Evolutionary conservation across 2,329 filamentous ascomycete genomes (phyloP), one percentile per base, ranked within the genome.

Genomic region (Mariannaea elegans): DNA sequence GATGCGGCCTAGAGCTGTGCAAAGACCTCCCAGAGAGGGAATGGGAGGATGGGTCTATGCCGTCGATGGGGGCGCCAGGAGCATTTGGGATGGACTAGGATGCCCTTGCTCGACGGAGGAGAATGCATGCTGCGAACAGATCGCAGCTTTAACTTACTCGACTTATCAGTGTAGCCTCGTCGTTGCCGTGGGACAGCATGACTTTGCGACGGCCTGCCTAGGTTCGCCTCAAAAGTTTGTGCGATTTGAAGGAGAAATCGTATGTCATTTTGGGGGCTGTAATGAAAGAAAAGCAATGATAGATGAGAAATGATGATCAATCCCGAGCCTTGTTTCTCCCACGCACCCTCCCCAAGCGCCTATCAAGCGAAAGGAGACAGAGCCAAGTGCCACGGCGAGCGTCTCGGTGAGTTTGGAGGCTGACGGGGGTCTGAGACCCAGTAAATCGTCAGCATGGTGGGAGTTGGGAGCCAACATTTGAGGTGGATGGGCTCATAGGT

Each of bases 381-480:
- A 66, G 49, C 42, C 38, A 18, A 36, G 49, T 59, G 56, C 29
- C 39, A 45, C 60, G 64, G 63, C 52, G 60, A 65, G 60, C 60
- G 56, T 58, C 62, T 68, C 60, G 68, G 63, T 69, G 66, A 70
- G 68, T 63, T 69, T 67, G 56, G 61, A 57, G 48, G 59, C 32
- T 46, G 49, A 39, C 55, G 59, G 58, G 51, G 60, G 44, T 47
- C 50, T 63, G 41, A 44, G 41, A 45, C 52, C 55, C 48, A 69
- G 59, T 45, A 39, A 55, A 59, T 56, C 54, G 58, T 47, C 52
- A 42, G 59, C 61, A 50, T 65, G 62, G 21, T 24, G 9, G 13
- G 3, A 27, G 23, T 6, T 54, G 48, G 59, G 47, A 61, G 58
- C 52, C 39, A 59, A 48, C 51, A 47, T n/a, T 55, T 29, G 18